Conservation (phyloP, 2,329 filamentous ascomycete genomes). For the Colletotrichum theobromicola region DNA sequence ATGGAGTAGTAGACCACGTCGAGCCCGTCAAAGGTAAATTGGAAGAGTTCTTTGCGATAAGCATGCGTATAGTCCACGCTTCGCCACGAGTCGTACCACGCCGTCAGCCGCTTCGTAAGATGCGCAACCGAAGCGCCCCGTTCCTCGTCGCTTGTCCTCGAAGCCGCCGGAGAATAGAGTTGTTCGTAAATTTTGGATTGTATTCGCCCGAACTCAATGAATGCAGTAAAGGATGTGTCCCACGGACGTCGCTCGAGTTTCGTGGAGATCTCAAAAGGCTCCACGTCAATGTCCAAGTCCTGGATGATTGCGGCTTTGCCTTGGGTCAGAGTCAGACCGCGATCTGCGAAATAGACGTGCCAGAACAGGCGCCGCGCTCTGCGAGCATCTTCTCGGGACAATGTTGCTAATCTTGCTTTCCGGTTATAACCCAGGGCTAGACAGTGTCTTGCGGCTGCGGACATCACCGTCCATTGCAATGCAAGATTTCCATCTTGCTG, state of each 20-base stretch:
- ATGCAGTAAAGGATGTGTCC: constrained; percentile 4
- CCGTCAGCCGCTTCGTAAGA: constrained; percentile 8
- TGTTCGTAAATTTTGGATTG: constrained; percentile 21
- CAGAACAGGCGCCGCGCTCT: constrained; percentile 22
- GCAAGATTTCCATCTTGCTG: constrained; percentile 21
- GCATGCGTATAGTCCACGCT: constrained; percentile 16
- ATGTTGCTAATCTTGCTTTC: constrained; percentile 5
- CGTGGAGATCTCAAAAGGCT: background rate
- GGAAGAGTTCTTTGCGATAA: constrained; percentile 18
- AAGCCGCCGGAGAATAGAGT: constrained; percentile 13
- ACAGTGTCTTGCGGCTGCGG: constrained; percentile 23
- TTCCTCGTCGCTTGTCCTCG: background rate
- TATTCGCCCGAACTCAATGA: constrained; percentile 17
- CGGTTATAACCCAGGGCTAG: constrained; percentile 24
- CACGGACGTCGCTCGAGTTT: constrained; percentile 14
- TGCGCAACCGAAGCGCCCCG: background rate
- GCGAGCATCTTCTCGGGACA: constrained; percentile 7
- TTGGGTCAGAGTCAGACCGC: constrained; percentile 19
- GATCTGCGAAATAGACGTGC: constrained; percentile 24
- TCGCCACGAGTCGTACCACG: constrained; percentile 21
- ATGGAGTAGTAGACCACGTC: constrained; percentile 26
- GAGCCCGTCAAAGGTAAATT: constrained; percentile 18
- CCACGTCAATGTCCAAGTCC: constrained; percentile 21
- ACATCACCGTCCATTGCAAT: constrained; percentile 22
- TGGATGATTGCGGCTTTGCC: constrained; percentile 23